Conservation (phyloP, 768 basidiomycete species). For the Collybia mongolica region DNA sequence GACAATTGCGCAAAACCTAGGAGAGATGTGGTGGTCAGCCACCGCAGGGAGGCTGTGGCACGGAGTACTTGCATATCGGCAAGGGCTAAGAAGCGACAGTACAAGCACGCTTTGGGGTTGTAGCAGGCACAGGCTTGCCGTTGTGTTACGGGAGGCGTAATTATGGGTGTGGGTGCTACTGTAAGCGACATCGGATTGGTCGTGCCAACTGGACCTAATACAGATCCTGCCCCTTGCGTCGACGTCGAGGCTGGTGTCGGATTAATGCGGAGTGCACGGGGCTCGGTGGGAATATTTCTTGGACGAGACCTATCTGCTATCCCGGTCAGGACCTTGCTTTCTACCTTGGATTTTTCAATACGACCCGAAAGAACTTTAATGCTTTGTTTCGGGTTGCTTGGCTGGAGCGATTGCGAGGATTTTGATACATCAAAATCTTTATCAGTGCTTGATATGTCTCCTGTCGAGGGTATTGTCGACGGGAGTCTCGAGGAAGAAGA, state of each 20-base stretch:
- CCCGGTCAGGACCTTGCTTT: too few relatives aligned
- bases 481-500: not conserved
- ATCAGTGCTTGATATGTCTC: too few relatives aligned
- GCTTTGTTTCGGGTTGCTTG: not conserved
- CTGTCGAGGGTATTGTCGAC: too few relatives aligned
- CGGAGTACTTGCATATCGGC: conserved; percentile 5
- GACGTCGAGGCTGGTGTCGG: too few relatives aligned
- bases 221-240: not conserved
- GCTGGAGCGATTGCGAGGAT: not conserved
- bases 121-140: conserved; percentile 5
- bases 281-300: too few relatives aligned
- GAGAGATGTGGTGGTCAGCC: not conserved
- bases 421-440: not conserved
- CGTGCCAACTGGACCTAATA: not conserved
- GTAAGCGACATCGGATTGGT: not conserved
- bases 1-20: conserved; percentile 7
- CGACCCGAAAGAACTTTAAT: not conserved
- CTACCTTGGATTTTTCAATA: conserved; percentile 1
- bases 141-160: too few relatives aligned
- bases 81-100: conserved; percentile 4
- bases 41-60: not conserved
- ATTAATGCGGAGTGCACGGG: too few relatives aligned
- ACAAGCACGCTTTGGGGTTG: conserved; percentile 2
- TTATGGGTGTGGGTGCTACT: too few relatives aligned
- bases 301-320: too few relatives aligned